phyloP scores from a whole-genome alignment of 164 flowering plant genomes.

The Vitis vinifera region DNA sequence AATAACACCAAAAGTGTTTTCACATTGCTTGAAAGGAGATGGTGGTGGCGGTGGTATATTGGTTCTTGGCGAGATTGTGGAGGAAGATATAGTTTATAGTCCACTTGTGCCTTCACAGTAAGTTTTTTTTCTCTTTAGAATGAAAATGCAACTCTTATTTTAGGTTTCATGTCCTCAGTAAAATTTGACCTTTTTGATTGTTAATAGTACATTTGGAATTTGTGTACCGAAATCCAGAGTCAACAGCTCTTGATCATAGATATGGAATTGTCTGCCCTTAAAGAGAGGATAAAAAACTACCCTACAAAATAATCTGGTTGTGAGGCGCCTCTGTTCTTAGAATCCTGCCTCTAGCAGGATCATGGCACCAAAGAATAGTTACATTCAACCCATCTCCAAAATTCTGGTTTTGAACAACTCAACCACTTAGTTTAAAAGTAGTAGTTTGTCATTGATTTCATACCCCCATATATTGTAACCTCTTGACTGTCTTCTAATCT shows the following conservation, averaged over 20 bases:
- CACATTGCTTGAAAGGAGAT: conserved; percentile 88
- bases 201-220: too few relatives aligned
- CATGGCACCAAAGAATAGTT: not conserved
- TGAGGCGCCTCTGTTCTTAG: not conserved
- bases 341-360: not conserved
- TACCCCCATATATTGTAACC: too few relatives aligned
- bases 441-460: too few relatives aligned
- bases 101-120: conserved; percentile 90
- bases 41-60: conserved; percentile 83
- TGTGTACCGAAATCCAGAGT: too few relatives aligned
- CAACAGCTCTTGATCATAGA: too few relatives aligned
- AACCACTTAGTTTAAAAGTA: not conserved
- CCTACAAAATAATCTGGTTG: too few relatives aligned
- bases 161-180: too few relatives aligned
- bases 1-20: conserved; percentile 71
- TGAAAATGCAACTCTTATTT: not conserved
- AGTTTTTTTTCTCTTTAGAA: conserved; percentile 20
- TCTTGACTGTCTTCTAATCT: too few relatives aligned
- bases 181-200: too few relatives aligned
- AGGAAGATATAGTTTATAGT: conserved; percentile 80
- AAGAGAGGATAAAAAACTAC: too few relatives aligned
- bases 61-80: conserved; percentile 89
- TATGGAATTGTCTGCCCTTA: too few relatives aligned
- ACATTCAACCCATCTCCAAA: not conserved
- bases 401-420: not conserved